A percentile compares a stretch with the other conserved stretches of the same genome.
phyloP scores from a whole-genome alignment of 352 stramenopile genomes.

The Phytophthora niederhauseri region DNA sequence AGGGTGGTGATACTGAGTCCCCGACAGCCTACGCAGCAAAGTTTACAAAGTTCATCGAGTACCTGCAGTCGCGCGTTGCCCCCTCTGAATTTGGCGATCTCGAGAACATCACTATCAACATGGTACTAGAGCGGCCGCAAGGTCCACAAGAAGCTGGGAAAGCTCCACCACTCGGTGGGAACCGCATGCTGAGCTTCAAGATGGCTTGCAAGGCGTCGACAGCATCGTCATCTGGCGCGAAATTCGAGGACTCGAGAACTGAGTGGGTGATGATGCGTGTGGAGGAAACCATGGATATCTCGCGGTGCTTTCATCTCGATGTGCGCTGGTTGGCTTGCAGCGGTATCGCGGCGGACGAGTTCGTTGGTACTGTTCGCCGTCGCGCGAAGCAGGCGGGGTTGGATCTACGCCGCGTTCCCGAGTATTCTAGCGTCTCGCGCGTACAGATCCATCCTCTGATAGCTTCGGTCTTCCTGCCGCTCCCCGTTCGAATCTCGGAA shows the following conservation, averaged over 20 bases:
- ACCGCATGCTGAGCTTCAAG: constrained; percentile 58
- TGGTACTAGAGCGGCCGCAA: constrained; percentile 38
- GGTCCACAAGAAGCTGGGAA: constrained; percentile 4
- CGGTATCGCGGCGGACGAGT: constrained; percentile 74
- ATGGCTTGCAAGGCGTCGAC: constrained; percentile 39
- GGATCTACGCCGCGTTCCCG: constrained; percentile 74
- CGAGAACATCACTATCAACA: constrained; percentile 56
- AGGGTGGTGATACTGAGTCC: constrained; percentile 10
- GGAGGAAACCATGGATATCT: constrained; percentile 64
- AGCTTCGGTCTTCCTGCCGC: constrained; percentile 64
- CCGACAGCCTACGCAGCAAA: constrained; percentile 46
- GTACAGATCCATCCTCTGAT: constrained; percentile 80
- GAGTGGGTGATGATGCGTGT: constrained; percentile 80
- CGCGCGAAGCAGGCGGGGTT: constrained; percentile 70
- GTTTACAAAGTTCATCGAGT: constrained; percentile 72
- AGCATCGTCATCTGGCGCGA: constrained; percentile 23
- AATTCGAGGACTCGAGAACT: constrained; percentile 53
- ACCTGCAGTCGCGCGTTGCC: constrained; percentile 60
- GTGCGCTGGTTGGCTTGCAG: constrained; percentile 84
- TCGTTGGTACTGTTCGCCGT: constrained; percentile 65
- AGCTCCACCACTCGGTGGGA: constrained; percentile 17
- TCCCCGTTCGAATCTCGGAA: constrained; percentile 35
- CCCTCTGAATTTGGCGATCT: constrained; percentile 52
- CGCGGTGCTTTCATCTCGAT: constrained; percentile 71
- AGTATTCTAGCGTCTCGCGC: constrained; percentile 74